Evolutionary conservation across 2,329 filamentous ascomycete species (phyloP), one percentile per base, ranked within the genome.

Genomic region (Pseudogymnoascus sp.): DNA sequence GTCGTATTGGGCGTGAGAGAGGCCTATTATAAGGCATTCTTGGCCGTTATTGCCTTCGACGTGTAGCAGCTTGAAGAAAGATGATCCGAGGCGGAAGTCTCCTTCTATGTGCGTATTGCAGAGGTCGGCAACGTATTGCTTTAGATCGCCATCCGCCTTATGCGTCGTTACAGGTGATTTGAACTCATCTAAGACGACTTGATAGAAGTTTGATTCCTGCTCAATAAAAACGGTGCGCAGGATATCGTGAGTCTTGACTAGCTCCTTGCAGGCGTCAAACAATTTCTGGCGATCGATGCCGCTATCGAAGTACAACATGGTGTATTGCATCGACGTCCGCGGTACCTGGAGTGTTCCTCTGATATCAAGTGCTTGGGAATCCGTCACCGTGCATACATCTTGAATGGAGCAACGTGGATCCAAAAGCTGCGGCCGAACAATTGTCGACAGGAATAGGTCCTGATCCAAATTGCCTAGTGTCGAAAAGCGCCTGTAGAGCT

Each of bases 1-100:
- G 71, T 88, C 85, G 68, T 86, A 88, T 1, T 86, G 68, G 2
- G 82, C 79, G 71, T 88, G 85, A 0, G 80, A 82, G 12, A 82
- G 72, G 33, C 77, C 71, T 63, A 79, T 71, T 5, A 74, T 69
- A 14, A 79, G 73, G 10, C 73, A 75, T 1, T 74, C 69, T 4
- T 72, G 65, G 11, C 70, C 67, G 2, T 67, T 53, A 10, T 60
- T 44, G 40, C 63, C 65, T 47, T 71, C 40, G 11, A 70, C 68
- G 25, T 68, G 65, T 62, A 70, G 60, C 7, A 73, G 38, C n/a
- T 70, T 72, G 10, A 71, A 65, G 66, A 77, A 77, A 5, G 77
- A 68, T 0, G 75, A 73, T 0, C 77, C 76, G 2, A 78, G 69
- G 0, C 70, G 69, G 40, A 78, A 75, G 11, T 73, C 69, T 0